Conservation (phyloP, 2,329 filamentous ascomycete species). For the Neocucurbitaria cava region DNA sequence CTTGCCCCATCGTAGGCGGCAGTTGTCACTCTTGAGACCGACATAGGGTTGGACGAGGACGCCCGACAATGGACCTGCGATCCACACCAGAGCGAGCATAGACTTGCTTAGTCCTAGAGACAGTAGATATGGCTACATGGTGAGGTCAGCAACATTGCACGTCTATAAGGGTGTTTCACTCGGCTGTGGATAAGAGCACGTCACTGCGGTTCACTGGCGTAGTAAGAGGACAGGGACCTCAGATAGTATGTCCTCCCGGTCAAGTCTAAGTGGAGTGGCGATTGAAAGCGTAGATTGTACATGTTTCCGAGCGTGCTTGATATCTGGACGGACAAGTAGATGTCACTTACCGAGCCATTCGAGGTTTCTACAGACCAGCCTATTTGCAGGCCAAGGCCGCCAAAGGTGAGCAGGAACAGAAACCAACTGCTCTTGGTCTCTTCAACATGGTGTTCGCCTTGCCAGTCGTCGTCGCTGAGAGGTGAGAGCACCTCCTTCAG, state of each 20-base stretch:
- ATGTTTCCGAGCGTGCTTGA: background rate
- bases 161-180: background rate
- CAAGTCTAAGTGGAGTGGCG: background rate
- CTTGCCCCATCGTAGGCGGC: constrained; percentile 57
- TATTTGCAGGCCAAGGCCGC: constrained; percentile 87
- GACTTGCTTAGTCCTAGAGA: constrained; percentile 61
- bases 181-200: background rate
- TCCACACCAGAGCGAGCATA: constrained; percentile 61
- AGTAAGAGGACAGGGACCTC: background rate
- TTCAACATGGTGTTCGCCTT: constrained; percentile 58
- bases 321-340: background rate
- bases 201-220: background rate
- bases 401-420: constrained; percentile 82
- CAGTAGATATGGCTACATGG: constrained; percentile 56
- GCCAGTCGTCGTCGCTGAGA: constrained; percentile 49
- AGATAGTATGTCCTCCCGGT: background rate
- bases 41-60: constrained; percentile 62
- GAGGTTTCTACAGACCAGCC: constrained; percentile 96
- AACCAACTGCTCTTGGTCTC: constrained; percentile 84
- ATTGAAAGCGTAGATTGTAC: background rate
- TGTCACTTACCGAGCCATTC: constrained; percentile 74
- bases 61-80: constrained; percentile 62
- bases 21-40: constrained; percentile 61
- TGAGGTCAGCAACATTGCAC: background rate
- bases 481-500: constrained; percentile 45